Evolutionary conservation across 768 basidiomycete genomes (phyloP), one percentile per base, ranked within the genome.

Genomic region (Kwoniella sp.): DNA sequence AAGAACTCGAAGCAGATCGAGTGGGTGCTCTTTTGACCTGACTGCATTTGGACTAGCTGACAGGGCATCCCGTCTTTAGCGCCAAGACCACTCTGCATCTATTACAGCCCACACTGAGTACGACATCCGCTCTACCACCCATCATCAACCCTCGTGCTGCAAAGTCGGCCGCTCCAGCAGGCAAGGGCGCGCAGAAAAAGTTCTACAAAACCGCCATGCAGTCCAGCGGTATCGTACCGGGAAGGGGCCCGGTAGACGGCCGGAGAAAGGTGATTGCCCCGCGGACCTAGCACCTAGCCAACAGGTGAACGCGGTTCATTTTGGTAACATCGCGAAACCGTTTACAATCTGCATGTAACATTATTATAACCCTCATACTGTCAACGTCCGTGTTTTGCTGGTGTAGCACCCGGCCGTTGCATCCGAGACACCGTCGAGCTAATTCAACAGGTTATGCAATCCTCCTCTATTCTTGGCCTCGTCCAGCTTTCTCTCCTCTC

Each of bases 191-290:
- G 1, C 31, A 43, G 31, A 55, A 53, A n/a, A 45, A 39, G 28
- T 61, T 61, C 40, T 29, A 44, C 23, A 50, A 34, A 15, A 37
- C 11, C 8, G 60, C 60, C 8, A 61, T 61, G 60, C 40, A 38
- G n/a, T 25, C 14, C n/a, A 57, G 56, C 25, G 60, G 60, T 17
- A 28, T 53, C 5, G 32, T 53, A 27, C 60, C 60, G 15, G 52
- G 56, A 3, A 40, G 38, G 31, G 50, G 51, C 14, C 37, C 47
- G 23, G 48, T 52, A 12, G 53, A 43, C 33, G 53, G 58, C 15
- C 20, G 58, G 26, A 42, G 37, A 41, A 42, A 46, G 56, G 38
- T 46, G 3, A 49, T 46, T 7, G 19, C 37, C 23, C 23, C 37
- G 37, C 12, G 37, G 9, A 38, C 12, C 3, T 38, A 38, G 37